Conservation (phyloP, 139 green algal species). For the Chlorella sp. region DNA sequence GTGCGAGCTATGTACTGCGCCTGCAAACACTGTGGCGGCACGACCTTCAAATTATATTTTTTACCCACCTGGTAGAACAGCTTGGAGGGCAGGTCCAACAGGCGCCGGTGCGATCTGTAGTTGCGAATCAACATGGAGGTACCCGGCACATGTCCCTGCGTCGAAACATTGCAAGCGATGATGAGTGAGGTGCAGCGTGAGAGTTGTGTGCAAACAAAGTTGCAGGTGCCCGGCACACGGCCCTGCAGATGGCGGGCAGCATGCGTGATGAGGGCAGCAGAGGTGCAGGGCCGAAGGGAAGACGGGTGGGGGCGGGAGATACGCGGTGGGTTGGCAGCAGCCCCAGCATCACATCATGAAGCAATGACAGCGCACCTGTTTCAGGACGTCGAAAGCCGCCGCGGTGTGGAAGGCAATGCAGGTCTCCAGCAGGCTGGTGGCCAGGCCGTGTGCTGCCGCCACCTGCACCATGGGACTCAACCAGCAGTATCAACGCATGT, state of each 20-base stretch:
- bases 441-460: background rate
- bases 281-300: no score
- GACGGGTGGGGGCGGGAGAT: no score
- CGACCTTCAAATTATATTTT: no score
- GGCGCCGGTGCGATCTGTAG: constrained; percentile 79
- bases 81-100: constrained; percentile 74
- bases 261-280: no score
- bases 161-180: no score
- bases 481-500: no score
- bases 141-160: background rate
- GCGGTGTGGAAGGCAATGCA: constrained; percentile 43
- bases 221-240: no score
- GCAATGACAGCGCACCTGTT: background rate
- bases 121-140: constrained; percentile 72
- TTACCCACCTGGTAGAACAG: constrained; percentile 71
- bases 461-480: background rate
- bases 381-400: background rate
- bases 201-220: no score
- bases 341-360: background rate
- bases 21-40: no score
- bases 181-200: no score
- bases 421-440: constrained; percentile 69
- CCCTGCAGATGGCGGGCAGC: background rate
- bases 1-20: no score
- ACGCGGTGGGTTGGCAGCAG: background rate